A percentile compares a stretch with the other conserved stretches of the same genome.
phyloP scores from a whole-genome alignment of 2,329 filamentous ascomycete species.

The Cadophora malorum region DNA sequence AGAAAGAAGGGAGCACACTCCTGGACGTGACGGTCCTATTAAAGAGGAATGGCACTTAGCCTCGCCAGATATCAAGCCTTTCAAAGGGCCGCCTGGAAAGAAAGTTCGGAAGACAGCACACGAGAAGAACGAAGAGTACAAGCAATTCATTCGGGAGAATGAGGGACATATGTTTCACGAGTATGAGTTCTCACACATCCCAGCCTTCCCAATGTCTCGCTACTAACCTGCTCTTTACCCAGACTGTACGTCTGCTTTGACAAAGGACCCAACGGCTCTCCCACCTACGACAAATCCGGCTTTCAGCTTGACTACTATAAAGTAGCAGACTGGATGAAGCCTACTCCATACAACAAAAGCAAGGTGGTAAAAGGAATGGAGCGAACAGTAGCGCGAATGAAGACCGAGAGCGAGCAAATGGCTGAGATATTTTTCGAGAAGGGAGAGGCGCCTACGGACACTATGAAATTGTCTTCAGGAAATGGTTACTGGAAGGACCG shows the following conservation, averaged over 20 bases:
- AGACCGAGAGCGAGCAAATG: constrained; percentile 23
- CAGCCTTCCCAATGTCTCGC: too few relatives aligned
- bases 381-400: not conserved
- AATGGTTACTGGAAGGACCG: constrained; percentile 28
- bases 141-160: not conserved
- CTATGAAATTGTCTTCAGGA: not conserved
- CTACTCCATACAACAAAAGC: constrained; percentile 5
- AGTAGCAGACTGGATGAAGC: constrained; percentile 30
- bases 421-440: constrained; percentile 30
- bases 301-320: constrained; percentile 49
- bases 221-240: not conserved
- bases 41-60: not conserved
- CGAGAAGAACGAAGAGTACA: not conserved
- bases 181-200: not conserved
- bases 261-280: constrained; percentile 51
- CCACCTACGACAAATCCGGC: constrained; percentile 47
- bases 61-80: not conserved
- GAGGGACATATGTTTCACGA: not conserved
- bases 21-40: not conserved
- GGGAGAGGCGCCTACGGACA: constrained; percentile 22
- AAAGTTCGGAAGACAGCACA: not conserved
- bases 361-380: not conserved
- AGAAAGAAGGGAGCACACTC: not conserved
- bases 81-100: not conserved
- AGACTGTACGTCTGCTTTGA: constrained; percentile 51